Evolutionary conservation across 1,284 basidiomycete genomes (phyloP), one percentile per base, ranked within the genome.

Genomic region (Trichosporon inkin): DNA sequence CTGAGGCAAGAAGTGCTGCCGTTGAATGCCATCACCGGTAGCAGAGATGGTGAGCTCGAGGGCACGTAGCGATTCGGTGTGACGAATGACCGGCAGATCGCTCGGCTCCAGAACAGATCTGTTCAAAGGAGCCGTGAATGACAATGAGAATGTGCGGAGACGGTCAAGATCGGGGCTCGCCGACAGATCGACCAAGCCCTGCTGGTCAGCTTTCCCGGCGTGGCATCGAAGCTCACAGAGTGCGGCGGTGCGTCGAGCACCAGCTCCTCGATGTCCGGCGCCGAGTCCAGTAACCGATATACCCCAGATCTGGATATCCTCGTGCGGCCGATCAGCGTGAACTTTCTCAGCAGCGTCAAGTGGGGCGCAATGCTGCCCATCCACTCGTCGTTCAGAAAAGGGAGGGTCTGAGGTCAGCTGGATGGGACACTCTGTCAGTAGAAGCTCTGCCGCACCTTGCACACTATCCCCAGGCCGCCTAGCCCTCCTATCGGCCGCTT

Each of bases 251-350:
- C 71, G 52, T 78, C 76, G 8, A 78, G 49, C 4, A 68, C 70
- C 3, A 78, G 63, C 41, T 77, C 75, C 56, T 71, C 65, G 2
- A 78, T 60, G 2, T 17, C 49, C 3, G 34, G 65, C 0, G 68
- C 62, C 4, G 64, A 67, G 7, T 56, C 34, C 3, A 78, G 56
- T 3, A 78, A 60, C 0, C 55, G 59, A 41, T 68, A 71, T 10
- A 76, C 66, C 0, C 73, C 74, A 6, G 56, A 57, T 14, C 65
- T 62, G 1, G 72, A 73, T 14, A 76, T 65, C 22, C 70, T 62
- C 1, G 67, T 66, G 38, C 70, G 71, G 6, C 77, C 76, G 63
- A 75, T 71, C 1, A 78, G 62, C 13, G 70, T 70, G 51, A 78
- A 61, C 2, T 69, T 58, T n/a, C 57, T 53, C n/a, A 78, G 64